Conservation (phyloP, 2,329 filamentous ascomycete species). For the Albifimbria verrucaria region DNA sequence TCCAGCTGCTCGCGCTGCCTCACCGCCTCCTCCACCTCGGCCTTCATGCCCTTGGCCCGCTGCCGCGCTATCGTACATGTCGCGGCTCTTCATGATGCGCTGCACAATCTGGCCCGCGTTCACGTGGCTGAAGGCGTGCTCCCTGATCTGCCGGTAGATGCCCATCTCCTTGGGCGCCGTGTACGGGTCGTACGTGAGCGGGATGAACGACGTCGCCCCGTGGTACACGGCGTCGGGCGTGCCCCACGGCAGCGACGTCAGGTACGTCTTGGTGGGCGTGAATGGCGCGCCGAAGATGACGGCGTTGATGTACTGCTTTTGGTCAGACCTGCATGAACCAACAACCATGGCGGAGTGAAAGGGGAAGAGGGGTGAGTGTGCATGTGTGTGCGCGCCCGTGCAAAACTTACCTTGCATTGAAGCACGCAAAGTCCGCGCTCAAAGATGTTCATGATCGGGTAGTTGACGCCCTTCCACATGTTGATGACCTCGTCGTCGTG, state of each 20-base stretch:
- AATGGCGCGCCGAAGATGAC: conserved; percentile 91
- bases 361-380: background rate
- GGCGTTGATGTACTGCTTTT: conserved; percentile 72
- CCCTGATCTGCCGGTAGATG: conserved; percentile 76
- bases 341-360: background rate
- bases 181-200: conserved; percentile 76
- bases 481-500: conserved; percentile 97
- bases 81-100: conserved; percentile 81
- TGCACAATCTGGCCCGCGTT: conserved; percentile 91
- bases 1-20: conserved; percentile 60
- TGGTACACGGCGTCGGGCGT: conserved; percentile 84
- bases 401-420: conserved; percentile 78
- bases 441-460: conserved; percentile 99
- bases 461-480: conserved; percentile 94
- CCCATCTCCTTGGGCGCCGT: conserved; percentile 74
- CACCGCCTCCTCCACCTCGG: conserved; percentile 66
- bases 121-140: conserved; percentile 79
- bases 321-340: conserved; percentile 14
- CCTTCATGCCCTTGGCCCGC: conserved; percentile 84
- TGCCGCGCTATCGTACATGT: conserved; percentile 90
- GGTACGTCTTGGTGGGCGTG: conserved; percentile 74
- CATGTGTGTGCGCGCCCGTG: too few species aligned
- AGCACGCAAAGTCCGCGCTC: conserved; percentile 93
- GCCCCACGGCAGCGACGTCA: conserved; percentile 70
- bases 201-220: conserved; percentile 91